phyloP scores from a whole-genome alignment of 179 eudicot genomes.

The Silene noctiflora region DNA sequence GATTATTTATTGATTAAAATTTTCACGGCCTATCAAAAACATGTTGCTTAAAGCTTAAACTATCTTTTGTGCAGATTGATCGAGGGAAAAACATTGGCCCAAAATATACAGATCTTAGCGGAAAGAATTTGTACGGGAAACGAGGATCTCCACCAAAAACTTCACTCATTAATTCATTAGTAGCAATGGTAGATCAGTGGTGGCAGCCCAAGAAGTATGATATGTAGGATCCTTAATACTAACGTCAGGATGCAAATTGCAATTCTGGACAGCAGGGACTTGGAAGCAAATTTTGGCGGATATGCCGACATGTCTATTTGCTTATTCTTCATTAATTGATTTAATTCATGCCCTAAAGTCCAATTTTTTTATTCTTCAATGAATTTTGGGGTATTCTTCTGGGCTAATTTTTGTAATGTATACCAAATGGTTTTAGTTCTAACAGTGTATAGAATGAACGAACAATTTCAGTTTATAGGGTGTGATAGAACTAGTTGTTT shows the following conservation, averaged over 20 bases:
- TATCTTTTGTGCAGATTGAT: conserved; percentile 58
- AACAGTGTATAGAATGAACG: too few relatives aligned
- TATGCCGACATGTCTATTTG: conserved; percentile 18
- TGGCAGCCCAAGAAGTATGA: conserved; percentile 90
- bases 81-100: conserved; percentile 82
- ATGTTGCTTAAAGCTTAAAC: background rate
- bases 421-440: background rate
- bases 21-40: too few relatives aligned
- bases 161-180: conserved; percentile 59
- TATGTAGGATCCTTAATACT: conserved; percentile 37
- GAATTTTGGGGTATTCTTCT: conserved; percentile 27
- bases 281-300: conserved; percentile 16
- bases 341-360: conserved; percentile 29
- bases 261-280: conserved; percentile 27
- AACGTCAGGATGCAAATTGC: conserved; percentile 15
- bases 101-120: conserved; percentile 78
- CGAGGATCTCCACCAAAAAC: conserved; percentile 49
- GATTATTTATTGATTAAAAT: too few relatives aligned
- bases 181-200: conserved; percentile 70
- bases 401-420: conserved; percentile 28
- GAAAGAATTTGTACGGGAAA: conserved; percentile 73
- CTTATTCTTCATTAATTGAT: conserved; percentile 26
- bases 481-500: too few relatives aligned
- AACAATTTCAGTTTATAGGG: too few relatives aligned
- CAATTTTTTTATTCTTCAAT: conserved; percentile 33